Percentiles rank a stretch among this genome's conserved stretches.
phyloP scores from a whole-genome alignment of 768 basidiomycete genomes.

The Tylopilus sp. region DNA sequence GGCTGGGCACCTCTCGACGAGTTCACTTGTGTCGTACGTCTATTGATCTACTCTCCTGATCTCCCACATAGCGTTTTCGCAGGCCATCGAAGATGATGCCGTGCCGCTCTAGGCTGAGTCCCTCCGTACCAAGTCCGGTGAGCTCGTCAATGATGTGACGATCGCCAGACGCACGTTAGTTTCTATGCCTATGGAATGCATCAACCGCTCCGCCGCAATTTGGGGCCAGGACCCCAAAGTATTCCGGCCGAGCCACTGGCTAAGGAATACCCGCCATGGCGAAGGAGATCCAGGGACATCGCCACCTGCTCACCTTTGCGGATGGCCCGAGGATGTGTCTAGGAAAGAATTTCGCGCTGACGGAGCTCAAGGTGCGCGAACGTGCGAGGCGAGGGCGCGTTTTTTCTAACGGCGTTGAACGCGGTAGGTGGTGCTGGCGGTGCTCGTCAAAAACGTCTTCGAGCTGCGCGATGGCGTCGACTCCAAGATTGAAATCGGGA shows the following conservation, averaged over 20 bases:
- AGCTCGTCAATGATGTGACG: conserved; percentile 35
- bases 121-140: conserved; percentile 39
- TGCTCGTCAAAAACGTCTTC: too few species aligned
- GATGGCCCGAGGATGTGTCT: conserved; percentile 36
- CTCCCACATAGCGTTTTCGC: too few species aligned
- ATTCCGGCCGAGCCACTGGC: conserved; percentile 65
- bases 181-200: conserved; percentile 37
- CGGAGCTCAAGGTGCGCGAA: conserved; percentile 33
- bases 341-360: too few species aligned
- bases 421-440: too few species aligned
- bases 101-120: conserved; percentile 53
- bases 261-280: conserved; percentile 33
- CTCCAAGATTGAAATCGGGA: too few species aligned
- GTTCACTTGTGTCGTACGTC: conserved; percentile 11
- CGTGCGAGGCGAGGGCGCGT: too few species aligned
- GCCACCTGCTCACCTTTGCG: conserved; percentile 47
- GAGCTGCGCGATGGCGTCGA: too few species aligned
- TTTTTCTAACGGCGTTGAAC: too few species aligned
- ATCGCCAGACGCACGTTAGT: conserved; percentile 48
- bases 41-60: too few species aligned
- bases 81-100: conserved; percentile 52
- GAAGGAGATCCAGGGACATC: conserved; percentile 44
- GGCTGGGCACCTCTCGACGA: conserved; percentile 41
- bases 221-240: conserved; percentile 61
- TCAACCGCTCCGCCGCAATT: conserved; percentile 24